Percentiles rank a stretch among this genome's conserved stretches.
Conservation (phyloP, 192 early-diverging fungal genomes). For the Mortierella alpina region DNA sequence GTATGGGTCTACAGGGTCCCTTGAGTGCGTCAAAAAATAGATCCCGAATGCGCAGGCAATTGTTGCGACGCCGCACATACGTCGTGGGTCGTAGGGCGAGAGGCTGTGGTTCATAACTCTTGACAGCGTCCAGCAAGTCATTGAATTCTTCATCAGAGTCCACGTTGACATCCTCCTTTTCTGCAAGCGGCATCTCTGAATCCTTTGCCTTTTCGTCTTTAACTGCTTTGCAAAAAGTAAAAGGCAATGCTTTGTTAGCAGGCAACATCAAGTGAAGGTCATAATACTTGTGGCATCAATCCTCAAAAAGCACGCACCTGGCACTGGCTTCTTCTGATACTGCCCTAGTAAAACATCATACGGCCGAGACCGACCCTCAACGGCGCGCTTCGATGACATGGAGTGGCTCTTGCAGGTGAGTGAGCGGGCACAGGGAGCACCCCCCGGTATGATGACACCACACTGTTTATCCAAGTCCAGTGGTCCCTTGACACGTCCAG, state of each 20-base stretch:
- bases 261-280: not conserved
- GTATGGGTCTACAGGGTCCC: constrained; percentile 40
- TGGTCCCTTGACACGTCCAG: constrained; percentile 67
- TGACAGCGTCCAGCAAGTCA: constrained; percentile 72
- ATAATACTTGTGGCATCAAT: not conserved
- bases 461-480: constrained; percentile 94
- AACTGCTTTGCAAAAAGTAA: constrained; percentile 15
- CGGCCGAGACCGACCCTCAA: constrained; percentile 83
- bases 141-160: constrained; percentile 83
- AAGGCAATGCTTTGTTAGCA: not conserved
- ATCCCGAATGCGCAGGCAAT: constrained; percentile 71
- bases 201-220: constrained; percentile 54
- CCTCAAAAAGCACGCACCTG: constrained; percentile 59
- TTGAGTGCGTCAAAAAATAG: constrained; percentile 74
- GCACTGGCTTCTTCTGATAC: constrained; percentile 80
- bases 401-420: constrained; percentile 97
- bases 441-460: constrained; percentile 76
- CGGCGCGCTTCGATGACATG: constrained; percentile 87
- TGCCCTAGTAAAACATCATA: constrained; percentile 84
- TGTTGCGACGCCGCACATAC: constrained; percentile 69
- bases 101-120: constrained; percentile 70
- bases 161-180: constrained; percentile 65
- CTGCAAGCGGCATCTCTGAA: constrained; percentile 57
- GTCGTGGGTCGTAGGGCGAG: constrained; percentile 64
- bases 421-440: constrained; percentile 81